These are phyloP conservation scores for Rubus parviflorus DNA, from an alignment of 306 rosid genomes.

Conservation along the genomic window DNA sequence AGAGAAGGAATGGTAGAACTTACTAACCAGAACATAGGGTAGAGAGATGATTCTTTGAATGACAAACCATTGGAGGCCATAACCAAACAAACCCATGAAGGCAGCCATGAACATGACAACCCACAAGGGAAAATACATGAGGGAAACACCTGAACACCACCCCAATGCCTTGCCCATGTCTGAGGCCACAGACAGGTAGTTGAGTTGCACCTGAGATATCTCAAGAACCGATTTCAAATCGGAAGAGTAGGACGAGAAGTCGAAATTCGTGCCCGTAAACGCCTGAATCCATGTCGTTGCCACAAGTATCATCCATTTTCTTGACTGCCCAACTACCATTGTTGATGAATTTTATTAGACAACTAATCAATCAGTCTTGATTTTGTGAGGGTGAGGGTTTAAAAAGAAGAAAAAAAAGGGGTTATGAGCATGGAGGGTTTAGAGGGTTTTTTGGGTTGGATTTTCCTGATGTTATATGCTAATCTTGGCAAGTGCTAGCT, in stretches of 20 bases:
- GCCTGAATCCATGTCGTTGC: slow-evolving; percentile 67
- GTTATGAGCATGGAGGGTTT: not conserved
- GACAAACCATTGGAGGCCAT: slow-evolving; percentile 69
- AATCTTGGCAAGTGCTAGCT: not conserved
- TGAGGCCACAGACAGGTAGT: slow-evolving; percentile 65
- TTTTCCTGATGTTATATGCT: not conserved
- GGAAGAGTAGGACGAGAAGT: slow-evolving; percentile 67
- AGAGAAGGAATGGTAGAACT: not conserved
- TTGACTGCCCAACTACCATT: slow-evolving; percentile 40
- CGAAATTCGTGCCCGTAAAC: slow-evolving; percentile 78
- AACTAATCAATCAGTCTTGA: not conserved
- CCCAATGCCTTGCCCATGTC: slow-evolving; percentile 76
- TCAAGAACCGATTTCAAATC: slow-evolving; percentile 58
- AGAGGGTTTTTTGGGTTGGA: not conserved
- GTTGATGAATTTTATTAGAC: not conserved
- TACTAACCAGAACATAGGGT: slow-evolving; percentile 61
- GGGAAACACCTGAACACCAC: slow-evolving; percentile 64
- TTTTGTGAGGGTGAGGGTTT: not conserved
- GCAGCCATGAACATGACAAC: slow-evolving; percentile 52
- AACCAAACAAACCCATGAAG: slow-evolving; percentile 52
- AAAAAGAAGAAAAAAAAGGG: not conserved
- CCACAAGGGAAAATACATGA: slow-evolving; percentile 57
- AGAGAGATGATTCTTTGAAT: slow-evolving; percentile 42
- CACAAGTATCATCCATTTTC: slow-evolving; percentile 56
- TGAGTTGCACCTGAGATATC: slow-evolving; percentile 64